Evolutionary conservation across 106 monocot genomes (phyloP), one percentile per base, ranked within the genome.

Genomic region (Apostasia shenzhenica): DNA sequence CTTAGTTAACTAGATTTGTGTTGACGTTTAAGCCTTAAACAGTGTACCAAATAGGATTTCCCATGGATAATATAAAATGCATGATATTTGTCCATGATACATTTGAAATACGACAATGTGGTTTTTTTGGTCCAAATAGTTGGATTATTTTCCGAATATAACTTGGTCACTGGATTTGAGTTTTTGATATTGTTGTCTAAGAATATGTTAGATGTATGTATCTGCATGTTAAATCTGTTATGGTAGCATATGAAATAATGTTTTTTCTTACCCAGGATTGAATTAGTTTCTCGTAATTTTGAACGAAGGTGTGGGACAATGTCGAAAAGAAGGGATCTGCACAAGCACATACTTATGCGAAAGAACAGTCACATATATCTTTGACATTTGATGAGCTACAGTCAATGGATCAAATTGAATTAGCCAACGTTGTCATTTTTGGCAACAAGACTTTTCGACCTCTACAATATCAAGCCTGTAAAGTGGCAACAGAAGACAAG

Each of bases 381-480:
- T 65, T 65, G 65, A 48, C 26, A 11, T 92, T 85, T 61, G 74
- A 87, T 44, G 84, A 86, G 12, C 64, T 97, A 63, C 70, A 72
- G 51, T 57, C 57, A 12, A 71, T 97, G 75, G 91, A 91, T 68
- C 79, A 92, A 53, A 75, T 97, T 56, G 73, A 81, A 67, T 67
- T 97, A 40, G 92, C 92, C 45, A 97, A 97, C 78, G 74, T 81
- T 59, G 97, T 89, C 41, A 80, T 97, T 72, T 97, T 97, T 74
- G 92, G 92, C 49, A 87, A 97, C 67, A 92, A 51, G 72, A 60
- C 79, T 41, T 92, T 97, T 73, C 82, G 92, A 56, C 72, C 78
- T 62, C 72, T 85, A 67, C 97, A 92, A 59, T 80, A 85, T 78
- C 72, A 92, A 74, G 92, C 87, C 51, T 97, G 97, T 67, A 78